A percentile compares a stretch with the other conserved stretches of the same genome.
Evolutionary conservation across 306 rosid genomes (phyloP).

Genomic region (Cicer cuneatum): DNA sequence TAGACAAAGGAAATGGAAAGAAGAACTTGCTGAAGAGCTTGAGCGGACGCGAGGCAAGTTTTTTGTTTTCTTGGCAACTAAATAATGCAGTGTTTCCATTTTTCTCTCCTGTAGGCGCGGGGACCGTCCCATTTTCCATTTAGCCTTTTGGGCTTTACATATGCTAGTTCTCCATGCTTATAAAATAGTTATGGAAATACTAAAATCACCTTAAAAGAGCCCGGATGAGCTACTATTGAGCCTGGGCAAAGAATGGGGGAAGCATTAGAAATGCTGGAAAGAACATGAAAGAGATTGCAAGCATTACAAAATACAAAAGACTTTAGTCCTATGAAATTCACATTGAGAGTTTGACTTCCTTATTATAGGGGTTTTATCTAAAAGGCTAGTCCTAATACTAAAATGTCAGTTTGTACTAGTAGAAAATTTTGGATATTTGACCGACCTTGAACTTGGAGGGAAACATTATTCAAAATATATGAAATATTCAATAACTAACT

Average conservation of each 20-base stretch:
- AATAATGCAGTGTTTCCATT: conserved; percentile 13
- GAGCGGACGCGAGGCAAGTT: conserved; percentile 75
- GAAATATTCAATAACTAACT: conserved; percentile 7
- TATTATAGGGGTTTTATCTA: neutral
- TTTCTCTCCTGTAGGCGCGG: neutral
- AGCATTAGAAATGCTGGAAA: conserved; percentile 16
- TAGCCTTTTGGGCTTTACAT: conserved; percentile 12
- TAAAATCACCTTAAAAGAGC: conserved; percentile 15
- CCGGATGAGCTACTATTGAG: neutral
- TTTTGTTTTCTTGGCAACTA: conserved; percentile 1
- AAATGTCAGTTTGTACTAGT: conserved; percentile 3
- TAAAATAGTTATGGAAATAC: conserved; percentile 29
- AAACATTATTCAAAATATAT: neutral
- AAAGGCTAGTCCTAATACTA: conserved; percentile 3
- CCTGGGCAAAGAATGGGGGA: too few relatives aligned
- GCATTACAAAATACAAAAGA: conserved; percentile 18
- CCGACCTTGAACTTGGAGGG: conserved; percentile 3
- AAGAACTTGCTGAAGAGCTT: conserved; percentile 87
- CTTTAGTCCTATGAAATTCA: conserved; percentile 17
- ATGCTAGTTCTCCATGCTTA: conserved; percentile 5
- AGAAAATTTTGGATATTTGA: conserved; percentile 4
- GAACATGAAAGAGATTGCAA: conserved; percentile 14
- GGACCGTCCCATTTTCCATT: conserved; percentile 12
- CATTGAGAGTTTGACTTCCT: conserved; percentile 5
- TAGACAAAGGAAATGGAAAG: conserved; percentile 86